A percentile compares a stretch with the other conserved stretches of the same genome.
phyloP scores from a whole-genome alignment of 805 yeast genomes.

The Lachancea quebecensis region DNA sequence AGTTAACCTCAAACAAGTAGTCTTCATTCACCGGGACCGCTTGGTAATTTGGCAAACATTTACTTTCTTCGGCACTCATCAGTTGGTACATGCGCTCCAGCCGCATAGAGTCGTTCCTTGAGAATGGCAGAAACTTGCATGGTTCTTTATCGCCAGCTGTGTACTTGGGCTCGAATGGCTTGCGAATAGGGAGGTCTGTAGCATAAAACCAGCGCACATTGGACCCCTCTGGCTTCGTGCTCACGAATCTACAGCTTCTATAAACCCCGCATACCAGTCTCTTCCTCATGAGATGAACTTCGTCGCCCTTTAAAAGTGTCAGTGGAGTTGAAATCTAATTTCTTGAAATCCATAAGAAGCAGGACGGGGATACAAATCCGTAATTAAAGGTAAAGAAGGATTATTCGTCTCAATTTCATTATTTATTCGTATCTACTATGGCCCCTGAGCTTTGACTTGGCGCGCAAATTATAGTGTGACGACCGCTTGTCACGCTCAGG shows the following conservation, averaged over 20 bases:
- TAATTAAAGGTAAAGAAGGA: neutral
- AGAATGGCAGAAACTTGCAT: conserved; percentile 59
- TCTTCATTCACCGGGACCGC: conserved; percentile 72
- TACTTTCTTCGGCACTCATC: conserved; percentile 4
- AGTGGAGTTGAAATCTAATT: neutral
- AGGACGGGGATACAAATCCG: neutral
- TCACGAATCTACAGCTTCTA: neutral
- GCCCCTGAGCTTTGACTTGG: conserved; percentile 26
- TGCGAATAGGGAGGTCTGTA: conserved; percentile 63
- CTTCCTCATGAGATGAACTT: neutral
- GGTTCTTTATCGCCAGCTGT: conserved; percentile 26
- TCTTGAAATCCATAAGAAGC: neutral
- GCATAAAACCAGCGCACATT: conserved; percentile 69
- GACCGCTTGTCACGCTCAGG: conserved; percentile 28
- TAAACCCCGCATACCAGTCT: neutral
- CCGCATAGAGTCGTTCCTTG: conserved; percentile 50
- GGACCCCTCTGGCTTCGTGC: conserved; percentile 1
- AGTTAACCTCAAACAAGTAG: conserved; percentile 64
- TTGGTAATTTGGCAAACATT: neutral
- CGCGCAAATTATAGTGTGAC: conserved; percentile 28
- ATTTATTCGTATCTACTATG: conserved; percentile 6
- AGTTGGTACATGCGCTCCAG: conserved; percentile 47
- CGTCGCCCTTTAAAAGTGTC: neutral
- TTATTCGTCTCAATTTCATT: neutral
- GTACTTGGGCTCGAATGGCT: conserved; percentile 57